Evolutionary conservation across 169 alveolate species (phyloP).

Genomic region (Babesia gibsoni): DNA sequence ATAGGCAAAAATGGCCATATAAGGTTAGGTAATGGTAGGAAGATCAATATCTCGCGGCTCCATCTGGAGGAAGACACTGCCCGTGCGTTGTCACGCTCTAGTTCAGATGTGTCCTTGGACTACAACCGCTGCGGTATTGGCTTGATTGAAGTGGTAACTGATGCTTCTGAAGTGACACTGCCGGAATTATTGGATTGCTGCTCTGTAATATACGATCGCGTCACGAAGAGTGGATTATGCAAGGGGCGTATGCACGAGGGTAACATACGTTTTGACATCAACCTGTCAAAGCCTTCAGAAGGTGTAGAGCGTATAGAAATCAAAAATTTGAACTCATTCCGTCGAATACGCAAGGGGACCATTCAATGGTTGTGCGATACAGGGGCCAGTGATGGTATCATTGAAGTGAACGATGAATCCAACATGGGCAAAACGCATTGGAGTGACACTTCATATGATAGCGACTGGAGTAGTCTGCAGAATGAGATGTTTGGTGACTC

Average conservation of each 20-base stretch:
- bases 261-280: constrained; percentile 72
- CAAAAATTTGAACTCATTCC: constrained; percentile 72
- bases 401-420: no score
- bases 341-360: constrained; percentile 55
- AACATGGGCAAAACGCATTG: no score
- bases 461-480: no score
- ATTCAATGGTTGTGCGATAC: no score
- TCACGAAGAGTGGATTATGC: constrained; percentile 56
- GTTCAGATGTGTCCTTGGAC: constrained; percentile 49
- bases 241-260: constrained; percentile 73
- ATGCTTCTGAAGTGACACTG: constrained; percentile 57
- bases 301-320: constrained; percentile 65
- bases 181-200: constrained; percentile 68
- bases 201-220: constrained; percentile 45
- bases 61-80: constrained; percentile 79
- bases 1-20: constrained; percentile 69
- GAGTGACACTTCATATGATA: no score
- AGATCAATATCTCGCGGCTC: constrained; percentile 44
- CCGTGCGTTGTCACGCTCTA: constrained; percentile 23
- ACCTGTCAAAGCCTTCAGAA: constrained; percentile 62
- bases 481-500: no score
- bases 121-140: constrained; percentile 77
- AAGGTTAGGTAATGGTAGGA: constrained; percentile 44
- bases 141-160: constrained; percentile 71
- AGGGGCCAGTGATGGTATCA: no score